Conservation (phyloP, 2,329 filamentous ascomycete species). For the Penicillium sp. region DNA sequence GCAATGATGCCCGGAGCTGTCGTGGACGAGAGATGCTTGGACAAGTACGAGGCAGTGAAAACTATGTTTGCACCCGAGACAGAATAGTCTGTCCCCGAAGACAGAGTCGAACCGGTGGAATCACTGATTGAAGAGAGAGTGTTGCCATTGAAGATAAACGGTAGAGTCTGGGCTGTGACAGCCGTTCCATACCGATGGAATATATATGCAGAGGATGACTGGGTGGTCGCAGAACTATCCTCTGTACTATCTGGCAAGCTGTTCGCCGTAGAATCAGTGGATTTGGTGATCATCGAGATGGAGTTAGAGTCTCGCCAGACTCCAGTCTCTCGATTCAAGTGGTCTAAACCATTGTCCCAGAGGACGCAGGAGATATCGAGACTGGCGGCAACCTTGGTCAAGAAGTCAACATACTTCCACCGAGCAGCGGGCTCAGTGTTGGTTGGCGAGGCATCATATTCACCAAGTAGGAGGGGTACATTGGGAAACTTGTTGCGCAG, state of each 20-base stretch:
- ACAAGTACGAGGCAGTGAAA: slow-evolving; percentile 50
- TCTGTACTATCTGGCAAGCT: slow-evolving; percentile 54
- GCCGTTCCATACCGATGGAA: slow-evolving; percentile 53
- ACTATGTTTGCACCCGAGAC: slow-evolving; percentile 48
- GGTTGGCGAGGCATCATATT: slow-evolving; percentile 54
- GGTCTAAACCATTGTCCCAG: slow-evolving; percentile 61
- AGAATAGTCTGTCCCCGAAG: slow-evolving; percentile 47
- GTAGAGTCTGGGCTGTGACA: slow-evolving; percentile 46
- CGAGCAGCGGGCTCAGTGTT: slow-evolving; percentile 56
- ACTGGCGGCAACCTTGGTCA: slow-evolving; percentile 50
- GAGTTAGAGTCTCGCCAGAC: slow-evolving; percentile 54
- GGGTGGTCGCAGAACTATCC: slow-evolving; percentile 47
- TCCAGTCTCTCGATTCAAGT: slow-evolving; percentile 51
- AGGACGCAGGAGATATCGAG: slow-evolving; percentile 54
- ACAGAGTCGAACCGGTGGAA: slow-evolving; percentile 39
- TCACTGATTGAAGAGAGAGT: slow-evolving; percentile 46
- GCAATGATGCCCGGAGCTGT: slow-evolving; percentile 49
- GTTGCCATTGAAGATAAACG: slow-evolving; percentile 58
- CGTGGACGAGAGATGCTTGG: slow-evolving; percentile 44
- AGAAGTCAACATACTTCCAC: slow-evolving; percentile 59
- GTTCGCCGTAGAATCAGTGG: slow-evolving; percentile 47
- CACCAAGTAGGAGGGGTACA: slow-evolving; percentile 57
- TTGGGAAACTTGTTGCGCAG: slow-evolving; percentile 57
- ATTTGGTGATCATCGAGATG: slow-evolving; percentile 50
- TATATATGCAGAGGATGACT: slow-evolving; percentile 55